Evolutionary conservation across 352 stramenopile genomes (phyloP), one percentile per base, ranked within the genome.

Genomic region (Pythium aquatile): DNA sequence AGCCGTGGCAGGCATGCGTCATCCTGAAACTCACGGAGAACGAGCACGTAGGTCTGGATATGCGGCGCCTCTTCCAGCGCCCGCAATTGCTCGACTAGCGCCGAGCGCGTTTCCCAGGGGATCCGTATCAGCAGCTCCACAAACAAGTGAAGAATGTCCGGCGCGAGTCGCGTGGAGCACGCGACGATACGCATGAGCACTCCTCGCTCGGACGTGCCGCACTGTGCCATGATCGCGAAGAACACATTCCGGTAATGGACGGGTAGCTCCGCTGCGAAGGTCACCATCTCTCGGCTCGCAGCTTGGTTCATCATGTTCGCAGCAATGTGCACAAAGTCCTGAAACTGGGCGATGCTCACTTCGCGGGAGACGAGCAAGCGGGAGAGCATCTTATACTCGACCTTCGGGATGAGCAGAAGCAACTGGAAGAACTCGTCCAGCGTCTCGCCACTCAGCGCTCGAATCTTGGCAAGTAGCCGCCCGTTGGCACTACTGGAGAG

Each of bases 251-350:
- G 77, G 44, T 72, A 73, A 1, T 62, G 44, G 3, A 74, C 57
- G 5, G 78, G 77, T 0, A 89, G 48, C 35, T 83, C 78, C 6
- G 82, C 66, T 6, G 78, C 66, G 54, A 89, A 89, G 29, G 79
- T 84, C 13, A 86, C 72, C 16, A 88, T 70, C 42, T 89, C 82
- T 33, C 82, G 77, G 17, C 75, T 88, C 9, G 78, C 83, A 2
- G 82, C 82, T 52, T 91, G 80, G 58, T 89, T 91, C 80, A 86
- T 87, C 69, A 91, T 80, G 24, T 79, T 79, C 9, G 76, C 75
- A 0, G 78, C 77, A 30, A 91, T 74, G 2, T 74, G 73, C 14
- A 87, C 60, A 35, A 91, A 80, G 2, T 62, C 52, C 30, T 80
- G 44, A 5, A 89, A 61, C 29, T 88, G 73, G 0, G 72, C 30